Evolutionary conservation across 1,284 basidiomycete genomes (phyloP), one percentile per base, ranked within the genome.

Genomic region (Melampsora abietis-canadensis): DNA sequence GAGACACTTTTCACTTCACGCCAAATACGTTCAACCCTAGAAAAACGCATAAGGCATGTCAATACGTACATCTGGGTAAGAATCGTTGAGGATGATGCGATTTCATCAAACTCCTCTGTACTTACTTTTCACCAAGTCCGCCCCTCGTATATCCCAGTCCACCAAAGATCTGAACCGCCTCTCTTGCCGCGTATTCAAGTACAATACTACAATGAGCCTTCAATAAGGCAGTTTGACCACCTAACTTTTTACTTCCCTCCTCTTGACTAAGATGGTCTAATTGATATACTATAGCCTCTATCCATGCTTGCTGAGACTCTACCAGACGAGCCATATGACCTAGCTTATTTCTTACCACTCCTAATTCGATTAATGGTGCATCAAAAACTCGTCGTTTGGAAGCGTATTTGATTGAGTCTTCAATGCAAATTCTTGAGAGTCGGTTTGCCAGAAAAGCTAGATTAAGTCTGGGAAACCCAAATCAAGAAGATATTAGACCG

Each of bases 191-290:
- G 34, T 76, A 47, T 34, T 79, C 78, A 61, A 79, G 75, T 19
- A 76, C 76, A 54, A 77, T 75, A 34, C 76, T 68, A 27, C 75
- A 77, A 72, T 80, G 77, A 6, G 80, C 80, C 44, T 81, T 81
- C 27, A 80, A 70, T 15, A 81, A 75, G 1, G 80, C 80, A 1
- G 80, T 80, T 19, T 77, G 77, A 5, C 80, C 80, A 19, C 79
- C 79, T 17, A 80, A 69, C 24, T 66, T 64, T 5, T 34, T 31
- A 66, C 77, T 74, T 14, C 72, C 78, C 0, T 77, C 76, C 19
- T 68, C 70, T 19, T 70, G 63, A 6, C 76, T 64, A 24, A 79
- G 74, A 6, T 69, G 64, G 15, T 77, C 60, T 54, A 76, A 57
- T 14, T 74, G 68, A 60, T 78, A 78, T 34, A 78, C 66, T 54